A percentile compares a stretch with the other conserved stretches of the same genome.
Evolutionary conservation across 805 yeast species (phyloP).

Genomic region (Ogataea pignaliae): DNA sequence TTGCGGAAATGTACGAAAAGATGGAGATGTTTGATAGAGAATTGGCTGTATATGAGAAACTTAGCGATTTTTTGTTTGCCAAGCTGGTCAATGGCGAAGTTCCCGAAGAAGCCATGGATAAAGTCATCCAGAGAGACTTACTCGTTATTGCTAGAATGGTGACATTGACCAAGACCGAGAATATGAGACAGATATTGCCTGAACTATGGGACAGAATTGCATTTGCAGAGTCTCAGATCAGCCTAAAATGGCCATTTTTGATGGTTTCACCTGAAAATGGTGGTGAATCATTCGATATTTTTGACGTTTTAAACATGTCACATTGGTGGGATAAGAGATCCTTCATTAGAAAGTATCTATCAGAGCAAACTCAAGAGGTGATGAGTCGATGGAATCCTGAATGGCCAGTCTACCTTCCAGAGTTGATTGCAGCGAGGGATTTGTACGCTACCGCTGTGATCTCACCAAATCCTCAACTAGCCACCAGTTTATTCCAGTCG

Average conservation of each 20-base stretch:
- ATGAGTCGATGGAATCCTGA: conserved; percentile 29
- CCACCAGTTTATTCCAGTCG: conserved; percentile 23
- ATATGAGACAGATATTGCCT: conserved; percentile 7
- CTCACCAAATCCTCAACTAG: conserved; percentile 24
- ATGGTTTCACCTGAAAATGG: not conserved
- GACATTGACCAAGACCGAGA: conserved; percentile 11
- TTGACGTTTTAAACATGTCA: conserved; percentile 18
- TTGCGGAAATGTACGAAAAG: conserved; percentile 82
- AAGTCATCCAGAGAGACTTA: conserved; percentile 27
- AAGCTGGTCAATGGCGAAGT: conserved; percentile 24
- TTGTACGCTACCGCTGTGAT: conserved; percentile 65
- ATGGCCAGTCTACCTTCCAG: conserved; percentile 75
- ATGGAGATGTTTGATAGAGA: conserved; percentile 62
- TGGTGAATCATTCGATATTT: conserved; percentile 8
- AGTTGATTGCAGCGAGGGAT: conserved; percentile 74
- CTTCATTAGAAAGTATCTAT: conserved; percentile 21
- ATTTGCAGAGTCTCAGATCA: conserved; percentile 22
- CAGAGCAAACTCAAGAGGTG: conserved; percentile 15
- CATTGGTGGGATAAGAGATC: conserved; percentile 8
- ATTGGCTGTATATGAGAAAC: conserved; percentile 41
- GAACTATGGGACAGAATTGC: conserved; percentile 26
- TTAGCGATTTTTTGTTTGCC: conserved; percentile 24
- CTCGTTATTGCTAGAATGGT: conserved; percentile 25
- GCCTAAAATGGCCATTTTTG: conserved; percentile 16
- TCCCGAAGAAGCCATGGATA: conserved; percentile 19